A percentile compares a stretch with the other conserved stretches of the same genome.
Evolutionary conservation across 2,329 filamentous ascomycete species (phyloP).

Genomic region (Fusarium zealandicum): DNA sequence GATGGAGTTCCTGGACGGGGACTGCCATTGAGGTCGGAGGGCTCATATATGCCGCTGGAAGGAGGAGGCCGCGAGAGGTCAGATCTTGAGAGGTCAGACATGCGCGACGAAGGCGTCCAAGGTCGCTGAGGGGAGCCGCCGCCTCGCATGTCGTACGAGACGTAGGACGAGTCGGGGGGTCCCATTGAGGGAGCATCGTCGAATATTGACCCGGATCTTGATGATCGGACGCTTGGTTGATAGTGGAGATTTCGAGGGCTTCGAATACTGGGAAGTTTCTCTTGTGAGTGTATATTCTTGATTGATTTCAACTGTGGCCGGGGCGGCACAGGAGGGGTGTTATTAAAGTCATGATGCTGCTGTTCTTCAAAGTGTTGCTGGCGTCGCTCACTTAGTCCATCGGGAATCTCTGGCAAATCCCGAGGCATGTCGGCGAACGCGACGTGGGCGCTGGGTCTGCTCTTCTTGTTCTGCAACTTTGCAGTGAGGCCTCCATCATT

Average conservation of each 20-base stretch:
- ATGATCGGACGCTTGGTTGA: constrained; percentile 60
- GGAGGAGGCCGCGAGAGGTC: constrained; percentile 69
- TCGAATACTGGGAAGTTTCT: constrained; percentile 50
- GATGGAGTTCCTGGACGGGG: constrained; percentile 91
- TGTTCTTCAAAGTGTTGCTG: constrained; percentile 42
- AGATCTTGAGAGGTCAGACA: constrained; percentile 57
- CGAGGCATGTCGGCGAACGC: constrained; percentile 46
- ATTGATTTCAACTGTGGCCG: constrained; percentile 25
- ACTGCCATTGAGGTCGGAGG: constrained; percentile 85
- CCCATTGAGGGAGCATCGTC: constrained; percentile 66
- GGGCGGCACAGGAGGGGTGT: constrained; percentile 28
- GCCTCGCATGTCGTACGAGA: constrained; percentile 57
- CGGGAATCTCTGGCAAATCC: constrained; percentile 59
- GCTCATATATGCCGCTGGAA: constrained; percentile 78
- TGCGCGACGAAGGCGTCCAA: constrained; percentile 62
- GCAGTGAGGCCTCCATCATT: constrained; percentile 48
- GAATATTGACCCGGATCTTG: constrained; percentile 57
- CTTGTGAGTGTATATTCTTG: constrained; percentile 51
- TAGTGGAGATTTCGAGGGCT: constrained; percentile 53
- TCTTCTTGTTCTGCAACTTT: constrained; percentile 57
- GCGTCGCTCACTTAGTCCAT: constrained; percentile 53
- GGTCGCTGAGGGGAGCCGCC: constrained; percentile 61
- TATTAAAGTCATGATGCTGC: constrained; percentile 30
- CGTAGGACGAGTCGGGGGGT: constrained; percentile 69
- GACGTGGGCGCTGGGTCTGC: constrained; percentile 44